Percentiles rank a stretch among this genome's conserved stretches.
These are phyloP conservation scores for Caryopteris hybrid DNA, from an alignment of 305 asterid genomes.

Conservation along the genomic window DNA sequence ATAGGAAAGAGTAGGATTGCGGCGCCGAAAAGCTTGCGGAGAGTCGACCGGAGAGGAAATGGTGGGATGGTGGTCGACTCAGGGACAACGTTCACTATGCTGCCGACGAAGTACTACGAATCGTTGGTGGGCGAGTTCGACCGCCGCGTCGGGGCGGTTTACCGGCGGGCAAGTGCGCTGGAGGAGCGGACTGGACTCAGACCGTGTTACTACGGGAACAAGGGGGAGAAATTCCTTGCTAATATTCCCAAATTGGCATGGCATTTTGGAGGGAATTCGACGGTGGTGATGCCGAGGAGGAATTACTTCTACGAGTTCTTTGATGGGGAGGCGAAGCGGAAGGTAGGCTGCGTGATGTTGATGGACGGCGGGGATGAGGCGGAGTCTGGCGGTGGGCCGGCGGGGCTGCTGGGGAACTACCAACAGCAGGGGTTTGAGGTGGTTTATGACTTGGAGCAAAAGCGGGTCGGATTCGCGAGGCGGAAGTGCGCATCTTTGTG, in stretches of 20 bases:
- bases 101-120: slow-evolving; percentile 51
- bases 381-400: slow-evolving; percentile 78
- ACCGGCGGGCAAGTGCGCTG: slow-evolving; percentile 44
- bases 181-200: slow-evolving; percentile 70
- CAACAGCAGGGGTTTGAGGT: slow-evolving; percentile 98
- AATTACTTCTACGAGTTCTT: slow-evolving; percentile 71
- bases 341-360: slow-evolving; percentile 77
- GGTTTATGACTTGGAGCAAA: slow-evolving; percentile 75
- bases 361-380: slow-evolving; percentile 83
- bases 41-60: slow-evolving; percentile 58
- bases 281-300: slow-evolving; percentile 72
- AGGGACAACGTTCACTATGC: slow-evolving; percentile 86
- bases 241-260: slow-evolving; percentile 47
- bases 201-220: slow-evolving; percentile 60
- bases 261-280: slow-evolving; percentile 75
- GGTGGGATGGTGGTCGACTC: slow-evolving; percentile 99
- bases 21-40: slow-evolving; percentile 49
- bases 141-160: slow-evolving; percentile 31
- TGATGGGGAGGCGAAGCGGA: slow-evolving; percentile 33
- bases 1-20: slow-evolving; percentile 41
- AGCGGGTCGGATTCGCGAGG: slow-evolving; percentile 75
- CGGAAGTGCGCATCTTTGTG: slow-evolving; percentile 83
- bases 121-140: slow-evolving; percentile 45
- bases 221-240: background rate
- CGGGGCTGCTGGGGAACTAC: slow-evolving; percentile 91